phyloP scores from a whole-genome alignment of 441 rosid species.

The Pelargonium australe region DNA sequence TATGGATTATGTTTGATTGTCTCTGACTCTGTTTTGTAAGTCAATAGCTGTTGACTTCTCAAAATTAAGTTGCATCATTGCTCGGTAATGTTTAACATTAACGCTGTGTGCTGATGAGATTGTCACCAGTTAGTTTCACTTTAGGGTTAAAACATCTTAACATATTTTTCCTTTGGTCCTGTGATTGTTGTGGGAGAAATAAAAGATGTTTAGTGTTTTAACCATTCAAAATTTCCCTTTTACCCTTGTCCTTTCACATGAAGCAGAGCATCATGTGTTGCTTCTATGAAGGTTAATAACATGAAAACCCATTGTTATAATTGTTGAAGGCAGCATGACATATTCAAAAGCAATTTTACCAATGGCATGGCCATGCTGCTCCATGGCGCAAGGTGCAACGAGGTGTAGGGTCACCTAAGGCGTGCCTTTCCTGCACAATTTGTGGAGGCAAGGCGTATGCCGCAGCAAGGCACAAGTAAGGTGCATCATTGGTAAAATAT shows the following conservation, averaged over 20 bases:
- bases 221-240: not conserved
- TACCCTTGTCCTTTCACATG: not conserved
- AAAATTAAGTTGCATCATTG: not conserved
- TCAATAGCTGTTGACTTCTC: slow-evolving; percentile 9
- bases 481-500: too few species aligned
- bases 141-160: not conserved
- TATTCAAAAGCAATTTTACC: too few species aligned
- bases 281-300: not conserved
- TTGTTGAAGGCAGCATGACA: not conserved
- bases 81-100: not conserved
- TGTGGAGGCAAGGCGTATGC: too few species aligned
- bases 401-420: too few species aligned
- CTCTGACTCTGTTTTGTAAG: not conserved
- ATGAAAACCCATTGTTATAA: not conserved
- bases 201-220: not conserved
- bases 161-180: not conserved
- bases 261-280: not conserved
- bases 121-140: not conserved
- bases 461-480: too few species aligned
- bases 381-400: too few species aligned
- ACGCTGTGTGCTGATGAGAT: not conserved
- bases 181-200: not conserved
- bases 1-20: slow-evolving; percentile 12
- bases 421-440: too few species aligned
- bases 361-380: too few species aligned